Evolutionary conservation across 1,139 yeast genomes (phyloP), one percentile per base, ranked within the genome.

Genomic region (Sugiyamaella xylanicola): DNA sequence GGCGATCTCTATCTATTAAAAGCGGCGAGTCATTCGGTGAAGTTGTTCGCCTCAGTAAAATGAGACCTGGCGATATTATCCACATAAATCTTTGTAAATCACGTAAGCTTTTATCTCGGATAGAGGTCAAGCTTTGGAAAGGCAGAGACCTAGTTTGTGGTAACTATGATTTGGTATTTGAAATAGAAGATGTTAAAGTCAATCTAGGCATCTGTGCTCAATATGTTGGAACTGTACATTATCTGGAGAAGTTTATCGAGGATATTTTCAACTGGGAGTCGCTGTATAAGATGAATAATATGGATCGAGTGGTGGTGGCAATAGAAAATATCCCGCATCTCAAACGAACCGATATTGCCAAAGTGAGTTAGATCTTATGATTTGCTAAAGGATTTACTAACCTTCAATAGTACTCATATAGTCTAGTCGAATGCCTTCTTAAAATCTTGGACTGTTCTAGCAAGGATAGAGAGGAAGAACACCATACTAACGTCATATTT

Each of bases 1-100:
- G 96, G 96, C 84, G 83, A 59, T 87, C 90, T 64, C 79, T 87
- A n/a, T 85, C 95, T 1, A 90, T 87, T 13, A 78, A 79, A 64
- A 84, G 91, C 1, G 86, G 82, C 50, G 97, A 90, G 69, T 77
- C 82, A 9, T 76, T 87, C 60, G 95, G 95, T 40, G 93, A 86
- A 68, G 77, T 81, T 56, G 76, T 86, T 49, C 80, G 83, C 65
- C 75, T 86, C 22, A 78, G 80, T 57, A 85, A 87, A 51, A 74
- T 85, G 32, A 78, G 80, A 66, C 65, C 68, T 39, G 82, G 81
- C 56, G 95, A 87, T 65, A 75, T 75, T 53, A 72, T 89, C 54
- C 70, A 77, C 36, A 75, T 89, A 56, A 77, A 80, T n/a, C 77
- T 87, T 37, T 88, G 77, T 63, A 76, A 82, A 41, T 86, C 87